Evolutionary conservation across 371 early-diverging fungal genomes (phyloP), one percentile per base, ranked within the genome.

Genomic region (Rhizomucor miehei): DNA sequence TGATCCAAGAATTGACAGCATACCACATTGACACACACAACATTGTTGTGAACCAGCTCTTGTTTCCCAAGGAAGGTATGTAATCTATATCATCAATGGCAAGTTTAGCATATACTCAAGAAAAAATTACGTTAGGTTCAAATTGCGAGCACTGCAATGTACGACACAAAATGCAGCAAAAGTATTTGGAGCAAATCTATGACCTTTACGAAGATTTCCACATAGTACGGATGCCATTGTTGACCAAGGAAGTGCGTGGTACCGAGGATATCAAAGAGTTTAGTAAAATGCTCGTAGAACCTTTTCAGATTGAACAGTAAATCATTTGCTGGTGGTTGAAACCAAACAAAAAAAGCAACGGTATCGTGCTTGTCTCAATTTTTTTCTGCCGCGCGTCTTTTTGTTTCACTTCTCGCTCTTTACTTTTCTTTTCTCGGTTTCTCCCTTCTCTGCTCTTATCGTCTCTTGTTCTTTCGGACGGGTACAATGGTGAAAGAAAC

Each of bases 151-250:
- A 95, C 60, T 98, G 99, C 69, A 72, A 76, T 48, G 97, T 96
- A 23, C 85, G 99, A 48, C 81, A 92, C 65, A 94, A 93, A 64
- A 99, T 99, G 97, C 99, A 99, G 71, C 88, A 87, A 64, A 99
- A 98, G 73, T 99, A 99, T 65, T 80, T 99, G 39, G 92, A 92
- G 59, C 97, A 99, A 75, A 97, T 98, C 58, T 88, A 93, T 64
- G 97, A 99, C 52, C 85, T 99, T 25, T 98, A 98, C 69, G 97
- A 96, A 55, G 99, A 98, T 73, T 99, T 99, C 84, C 97, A 99
- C 65, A 69, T 75, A 51, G 59, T 90, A 40, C 84, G 85, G 59
- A 79, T 99, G 84, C 99, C 99, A 9, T 73, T 99, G 54, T 72
- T 99, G 67, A 97, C 96, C 36, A 89, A 88, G 53, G 99, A 99